Conservation (phyloP, 148 eudicot species). For the Agrostemma githago region DNA sequence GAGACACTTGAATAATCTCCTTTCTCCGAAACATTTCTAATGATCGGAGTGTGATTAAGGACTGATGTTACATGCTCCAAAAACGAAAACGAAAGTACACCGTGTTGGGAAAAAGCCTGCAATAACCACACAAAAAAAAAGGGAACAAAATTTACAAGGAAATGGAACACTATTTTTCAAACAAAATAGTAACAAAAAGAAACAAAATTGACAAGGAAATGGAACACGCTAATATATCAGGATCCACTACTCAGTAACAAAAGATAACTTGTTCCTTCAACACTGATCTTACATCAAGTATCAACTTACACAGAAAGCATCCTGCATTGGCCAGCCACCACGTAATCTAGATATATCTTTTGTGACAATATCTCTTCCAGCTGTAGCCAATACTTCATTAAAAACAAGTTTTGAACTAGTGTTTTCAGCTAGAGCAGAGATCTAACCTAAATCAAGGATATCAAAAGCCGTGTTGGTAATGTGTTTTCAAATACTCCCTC, state of each 20-base stretch:
- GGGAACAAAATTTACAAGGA: not conserved
- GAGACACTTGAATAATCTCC: slow-evolving; percentile 51
- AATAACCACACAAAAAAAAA: slow-evolving; percentile 9
- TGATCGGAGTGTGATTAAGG: slow-evolving; percentile 52
- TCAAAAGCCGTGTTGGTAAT: not conserved
- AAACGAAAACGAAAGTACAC: slow-evolving; percentile 61
- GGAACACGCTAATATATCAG: not conserved
- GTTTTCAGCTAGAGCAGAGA: slow-evolving; percentile 81
- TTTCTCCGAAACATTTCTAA: slow-evolving; percentile 43
- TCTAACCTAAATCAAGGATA: slow-evolving; percentile 54
- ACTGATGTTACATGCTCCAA: slow-evolving; percentile 75
- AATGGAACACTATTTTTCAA: not conserved
- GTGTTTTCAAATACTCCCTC: not conserved
- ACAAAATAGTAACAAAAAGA: not conserved
- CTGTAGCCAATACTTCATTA: slow-evolving; percentile 82
- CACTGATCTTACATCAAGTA: not conserved
- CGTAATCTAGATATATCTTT: slow-evolving; percentile 94
- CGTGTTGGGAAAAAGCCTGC: slow-evolving; percentile 92
- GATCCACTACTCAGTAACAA: not conserved
- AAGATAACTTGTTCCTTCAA: not conserved
- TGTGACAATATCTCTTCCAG: slow-evolving; percentile 83
- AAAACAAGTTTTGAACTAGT: slow-evolving; percentile 76
- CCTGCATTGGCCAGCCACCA: slow-evolving; percentile 99
- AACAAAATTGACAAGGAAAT: not conserved
- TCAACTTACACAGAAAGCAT: slow-evolving; percentile 81